Percentiles rank a stretch among this genome's conserved stretches.
phyloP scores from a whole-genome alignment of 228 moss, liverwort and hornwort species.

The Sphagnum fallax region DNA sequence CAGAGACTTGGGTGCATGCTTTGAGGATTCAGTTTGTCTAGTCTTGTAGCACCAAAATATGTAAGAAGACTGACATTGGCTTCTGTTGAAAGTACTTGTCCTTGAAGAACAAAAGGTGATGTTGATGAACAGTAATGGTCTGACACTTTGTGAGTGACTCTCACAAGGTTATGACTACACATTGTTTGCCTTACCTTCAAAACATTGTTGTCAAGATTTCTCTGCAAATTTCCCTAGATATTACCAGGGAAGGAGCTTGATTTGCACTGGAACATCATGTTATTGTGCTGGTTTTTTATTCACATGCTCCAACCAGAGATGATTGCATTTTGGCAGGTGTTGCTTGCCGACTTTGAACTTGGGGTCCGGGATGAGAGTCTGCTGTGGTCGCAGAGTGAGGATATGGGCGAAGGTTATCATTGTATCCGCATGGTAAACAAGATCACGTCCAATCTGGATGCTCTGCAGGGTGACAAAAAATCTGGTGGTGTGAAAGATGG shows the following conservation, averaged over 20 bases:
- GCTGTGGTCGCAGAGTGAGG: constrained; percentile 58
- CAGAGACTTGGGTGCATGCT: not conserved
- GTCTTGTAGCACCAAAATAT: too few relatives aligned
- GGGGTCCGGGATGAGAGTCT: constrained; percentile 27
- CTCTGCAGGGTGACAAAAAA: constrained; percentile 61
- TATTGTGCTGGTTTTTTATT: too few relatives aligned
- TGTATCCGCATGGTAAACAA: constrained; percentile 61
- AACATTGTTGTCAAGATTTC: too few relatives aligned
- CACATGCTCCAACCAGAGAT: not conserved
- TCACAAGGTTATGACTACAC: not conserved
- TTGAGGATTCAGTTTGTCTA: not conserved
- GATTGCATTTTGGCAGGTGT: constrained; percentile 24
- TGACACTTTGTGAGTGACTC: not conserved
- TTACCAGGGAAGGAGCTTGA: not conserved
- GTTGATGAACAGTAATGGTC: not conserved
- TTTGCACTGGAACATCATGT: not conserved
- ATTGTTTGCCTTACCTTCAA: not conserved
- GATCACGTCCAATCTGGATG: constrained; percentile 63
- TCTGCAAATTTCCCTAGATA: not conserved
- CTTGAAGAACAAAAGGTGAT: too few relatives aligned
- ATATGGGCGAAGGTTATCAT: constrained; percentile 58
- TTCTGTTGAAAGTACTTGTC: too few relatives aligned
- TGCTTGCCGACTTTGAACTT: constrained; percentile 30
- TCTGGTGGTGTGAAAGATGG: constrained; percentile 67
- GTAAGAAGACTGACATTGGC: too few relatives aligned